Evolutionary conservation across 1,284 basidiomycete species (phyloP).

Genomic region (Hymenochaete sp.): DNA sequence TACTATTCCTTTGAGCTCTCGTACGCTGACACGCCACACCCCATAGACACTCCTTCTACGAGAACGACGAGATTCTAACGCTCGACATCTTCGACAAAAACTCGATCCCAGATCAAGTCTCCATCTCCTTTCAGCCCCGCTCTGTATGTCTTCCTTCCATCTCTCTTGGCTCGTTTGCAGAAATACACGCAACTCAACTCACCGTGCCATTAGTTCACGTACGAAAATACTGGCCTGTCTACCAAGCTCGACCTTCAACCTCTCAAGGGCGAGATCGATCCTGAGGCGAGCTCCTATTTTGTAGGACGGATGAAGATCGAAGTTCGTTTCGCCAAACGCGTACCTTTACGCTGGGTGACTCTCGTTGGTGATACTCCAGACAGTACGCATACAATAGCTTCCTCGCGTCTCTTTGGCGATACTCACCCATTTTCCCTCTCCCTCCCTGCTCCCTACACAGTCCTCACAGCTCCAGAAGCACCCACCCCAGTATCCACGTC

Average conservation of each 20-base stretch:
- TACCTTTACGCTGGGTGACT: conserved; percentile 63
- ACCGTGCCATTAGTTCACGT: conserved; percentile 39
- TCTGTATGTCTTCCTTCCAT: conserved; percentile 36
- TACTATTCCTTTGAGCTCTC: conserved; percentile 5
- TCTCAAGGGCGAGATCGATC: conserved; percentile 72
- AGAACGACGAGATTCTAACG: conserved; percentile 67
- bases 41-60: conserved; percentile 79
- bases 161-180: background rate
- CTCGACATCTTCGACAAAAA: conserved; percentile 75
- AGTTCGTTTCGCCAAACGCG: conserved; percentile 56
- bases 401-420: conserved; percentile 8
- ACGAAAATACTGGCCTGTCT: conserved; percentile 49
- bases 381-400: conserved; percentile 37
- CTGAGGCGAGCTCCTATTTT: conserved; percentile 51
- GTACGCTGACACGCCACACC: conserved; percentile 10
- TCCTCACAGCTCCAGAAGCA: conserved; percentile 25
- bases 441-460: background rate
- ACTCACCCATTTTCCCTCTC: conserved; percentile 10
- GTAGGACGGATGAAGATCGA: conserved; percentile 84
- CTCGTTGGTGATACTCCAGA: conserved; percentile 67
- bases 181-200: background rate
- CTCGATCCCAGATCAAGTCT: conserved; percentile 56
- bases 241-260: conserved; percentile 61
- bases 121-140: conserved; percentile 53
- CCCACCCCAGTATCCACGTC: conserved; percentile 26